Conservation (phyloP, 1,284 basidiomycete species). For the Prillingera fragicola region DNA sequence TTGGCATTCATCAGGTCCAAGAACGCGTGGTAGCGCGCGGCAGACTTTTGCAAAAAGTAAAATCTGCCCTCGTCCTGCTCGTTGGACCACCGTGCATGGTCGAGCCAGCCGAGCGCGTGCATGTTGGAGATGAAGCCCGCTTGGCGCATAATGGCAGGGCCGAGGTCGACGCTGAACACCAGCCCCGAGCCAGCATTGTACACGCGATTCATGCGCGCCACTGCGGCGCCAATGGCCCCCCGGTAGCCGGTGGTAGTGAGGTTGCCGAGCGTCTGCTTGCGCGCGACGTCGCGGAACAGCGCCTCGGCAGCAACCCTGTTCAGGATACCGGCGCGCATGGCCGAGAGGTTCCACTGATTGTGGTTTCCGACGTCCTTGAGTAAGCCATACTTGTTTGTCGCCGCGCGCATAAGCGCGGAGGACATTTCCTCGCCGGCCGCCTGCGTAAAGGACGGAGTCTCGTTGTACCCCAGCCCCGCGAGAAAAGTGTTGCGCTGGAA, state of each 20-base stretch:
- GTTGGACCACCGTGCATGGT: conserved; percentile 14
- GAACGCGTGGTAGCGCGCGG: conserved; percentile 41
- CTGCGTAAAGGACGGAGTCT: neutral
- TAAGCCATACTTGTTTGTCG: neutral
- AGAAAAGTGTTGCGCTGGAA: neutral
- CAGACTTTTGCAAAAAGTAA: conserved; percentile 25
- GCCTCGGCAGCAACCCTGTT: no score
- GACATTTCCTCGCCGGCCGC: neutral
- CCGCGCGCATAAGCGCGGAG: neutral
- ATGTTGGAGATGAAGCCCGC: conserved; percentile 32
- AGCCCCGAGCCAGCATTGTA: conserved; percentile 5
- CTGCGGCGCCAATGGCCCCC: neutral
- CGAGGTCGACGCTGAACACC: conserved; percentile 23
- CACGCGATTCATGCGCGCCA: neutral
- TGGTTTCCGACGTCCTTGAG: no score
- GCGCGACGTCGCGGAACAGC: no score
- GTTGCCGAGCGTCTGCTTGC: no score
- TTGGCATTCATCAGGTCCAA: conserved; percentile 32
- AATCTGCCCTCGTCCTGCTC: conserved; percentile 3
- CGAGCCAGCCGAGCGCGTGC: conserved; percentile 33
- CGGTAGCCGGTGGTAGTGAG: no score
- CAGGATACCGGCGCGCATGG: no score
- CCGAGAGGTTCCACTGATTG: no score
- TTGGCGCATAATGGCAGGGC: conserved; percentile 28
- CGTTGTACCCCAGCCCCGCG: conserved; percentile 3